Conservation (phyloP, 257 asterid species). For the Solanum sejunctum region DNA sequence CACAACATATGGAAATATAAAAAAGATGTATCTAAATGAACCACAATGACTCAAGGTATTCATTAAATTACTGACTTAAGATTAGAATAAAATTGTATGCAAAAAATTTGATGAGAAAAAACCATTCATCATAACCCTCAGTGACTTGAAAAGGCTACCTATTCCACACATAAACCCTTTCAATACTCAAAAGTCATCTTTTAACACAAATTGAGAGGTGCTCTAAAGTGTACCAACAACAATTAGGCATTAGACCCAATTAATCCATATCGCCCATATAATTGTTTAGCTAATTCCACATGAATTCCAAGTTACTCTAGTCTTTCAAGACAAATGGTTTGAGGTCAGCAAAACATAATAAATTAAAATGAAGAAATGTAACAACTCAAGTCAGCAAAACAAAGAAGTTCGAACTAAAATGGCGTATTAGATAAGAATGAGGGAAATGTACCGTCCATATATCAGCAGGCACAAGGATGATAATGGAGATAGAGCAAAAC, state of each 20-base stretch:
- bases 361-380: background rate
- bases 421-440: background rate
- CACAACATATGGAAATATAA: background rate
- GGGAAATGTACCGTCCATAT: constrained; percentile 74
- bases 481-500: constrained; percentile 92
- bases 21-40: background rate
- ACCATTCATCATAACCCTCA: background rate
- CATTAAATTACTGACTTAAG: background rate
- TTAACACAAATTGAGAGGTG: background rate
- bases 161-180: background rate
- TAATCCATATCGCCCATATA: background rate
- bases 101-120: background rate
- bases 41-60: background rate
- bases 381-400: background rate
- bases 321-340: background rate
- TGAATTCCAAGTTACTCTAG: background rate
- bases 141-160: background rate
- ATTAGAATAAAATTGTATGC: background rate
- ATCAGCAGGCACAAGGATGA: constrained; percentile 98
- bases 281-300: background rate
- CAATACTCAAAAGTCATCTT: background rate
- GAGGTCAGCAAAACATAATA: background rate
- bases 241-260: background rate
- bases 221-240: background rate
- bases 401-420: background rate